Evolutionary conservation across 2,329 filamentous ascomycete species (phyloP).

Genomic region (Penicillium freii): DNA sequence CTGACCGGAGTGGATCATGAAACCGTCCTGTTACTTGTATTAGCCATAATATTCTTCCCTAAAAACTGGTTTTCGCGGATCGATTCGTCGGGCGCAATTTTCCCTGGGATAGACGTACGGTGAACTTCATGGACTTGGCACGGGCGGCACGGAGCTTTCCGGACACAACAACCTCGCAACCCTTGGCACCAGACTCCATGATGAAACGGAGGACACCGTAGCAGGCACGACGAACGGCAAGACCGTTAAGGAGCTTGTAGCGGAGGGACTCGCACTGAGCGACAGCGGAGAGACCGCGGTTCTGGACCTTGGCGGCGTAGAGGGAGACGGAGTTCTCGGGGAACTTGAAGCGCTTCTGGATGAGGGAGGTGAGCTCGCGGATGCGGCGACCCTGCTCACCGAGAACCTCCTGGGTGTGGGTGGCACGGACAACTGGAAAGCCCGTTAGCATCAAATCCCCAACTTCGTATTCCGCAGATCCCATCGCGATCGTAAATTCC

Average conservation of each 20-base stretch:
- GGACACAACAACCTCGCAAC: slow-evolving; percentile 98
- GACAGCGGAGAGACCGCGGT: slow-evolving; percentile 98
- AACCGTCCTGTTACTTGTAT: slow-evolving; percentile 66
- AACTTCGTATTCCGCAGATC: slow-evolving; percentile 7
- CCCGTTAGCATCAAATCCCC: slow-evolving; percentile 32
- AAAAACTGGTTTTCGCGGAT: neutral
- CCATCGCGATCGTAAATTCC: slow-evolving; percentile 1
- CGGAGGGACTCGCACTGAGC: slow-evolving; percentile 99
- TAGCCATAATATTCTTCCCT: slow-evolving; percentile 6
- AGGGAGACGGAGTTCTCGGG: slow-evolving; percentile 99
- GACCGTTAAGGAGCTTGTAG: slow-evolving; percentile 99
- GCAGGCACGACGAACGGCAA: slow-evolving; percentile 97
- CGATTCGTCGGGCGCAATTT: neutral
- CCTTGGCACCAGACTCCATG: slow-evolving; percentile 99
- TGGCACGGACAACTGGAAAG: slow-evolving; percentile 83
- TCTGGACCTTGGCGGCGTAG: slow-evolving; percentile 99
- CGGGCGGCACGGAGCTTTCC: slow-evolving; percentile 98
- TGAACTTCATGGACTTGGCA: slow-evolving; percentile 99
- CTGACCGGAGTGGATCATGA: slow-evolving; percentile 99
- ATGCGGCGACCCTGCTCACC: slow-evolving; percentile 99
- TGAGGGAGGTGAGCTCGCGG: slow-evolving; percentile 98
- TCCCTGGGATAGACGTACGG: slow-evolving; percentile 56
- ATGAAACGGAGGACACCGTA: slow-evolving; percentile 99
- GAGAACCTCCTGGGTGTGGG: slow-evolving; percentile 99
- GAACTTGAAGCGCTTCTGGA: slow-evolving; percentile 99